Conservation (phyloP, 139 green algal genomes). For the Chlorella sp. region DNA sequence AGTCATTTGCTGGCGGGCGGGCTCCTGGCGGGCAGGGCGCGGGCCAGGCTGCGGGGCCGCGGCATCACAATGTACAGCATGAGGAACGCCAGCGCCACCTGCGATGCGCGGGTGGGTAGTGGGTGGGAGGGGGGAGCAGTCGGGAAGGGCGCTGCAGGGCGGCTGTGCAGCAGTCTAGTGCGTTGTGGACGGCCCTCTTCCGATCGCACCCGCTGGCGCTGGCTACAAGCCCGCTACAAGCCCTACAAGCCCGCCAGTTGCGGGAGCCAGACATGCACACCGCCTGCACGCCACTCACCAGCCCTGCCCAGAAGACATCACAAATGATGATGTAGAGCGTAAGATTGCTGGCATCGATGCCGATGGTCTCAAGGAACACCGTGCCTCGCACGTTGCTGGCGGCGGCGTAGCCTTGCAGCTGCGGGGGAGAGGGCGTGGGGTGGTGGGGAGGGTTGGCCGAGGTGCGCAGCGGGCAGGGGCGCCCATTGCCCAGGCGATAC, state of each 20-base stretch:
- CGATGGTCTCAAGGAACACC: slow-evolving; percentile 62
- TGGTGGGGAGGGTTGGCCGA: not conserved
- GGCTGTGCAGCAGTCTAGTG: no score
- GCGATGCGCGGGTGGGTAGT: not conserved
- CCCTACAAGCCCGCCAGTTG: no score
- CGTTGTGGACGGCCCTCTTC: no score
- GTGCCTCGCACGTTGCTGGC: slow-evolving; percentile 46
- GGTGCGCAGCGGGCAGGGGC: not conserved
- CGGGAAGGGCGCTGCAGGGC: no score
- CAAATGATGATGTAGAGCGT: slow-evolving; percentile 52
- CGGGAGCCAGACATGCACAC: no score
- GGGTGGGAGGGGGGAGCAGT: not conserved
- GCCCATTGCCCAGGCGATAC: no score
- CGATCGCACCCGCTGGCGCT: no score
- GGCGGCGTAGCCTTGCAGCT: slow-evolving; percentile 35
- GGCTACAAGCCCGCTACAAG: no score
- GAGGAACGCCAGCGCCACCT: slow-evolving; percentile 34
- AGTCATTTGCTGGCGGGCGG: no score
- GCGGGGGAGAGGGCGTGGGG: not conserved
- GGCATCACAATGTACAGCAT: slow-evolving; percentile 45
- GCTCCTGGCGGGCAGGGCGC: no score
- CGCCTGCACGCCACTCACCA: no score
- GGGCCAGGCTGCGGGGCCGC: not conserved
- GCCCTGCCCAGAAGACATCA: slow-evolving; percentile 43
- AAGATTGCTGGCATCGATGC: slow-evolving; percentile 40